A percentile compares a stretch with the other conserved stretches of the same genome.
Evolutionary conservation across 371 early-diverging fungal genomes (phyloP).

Genomic region (Phascolomyces articulosus): DNA sequence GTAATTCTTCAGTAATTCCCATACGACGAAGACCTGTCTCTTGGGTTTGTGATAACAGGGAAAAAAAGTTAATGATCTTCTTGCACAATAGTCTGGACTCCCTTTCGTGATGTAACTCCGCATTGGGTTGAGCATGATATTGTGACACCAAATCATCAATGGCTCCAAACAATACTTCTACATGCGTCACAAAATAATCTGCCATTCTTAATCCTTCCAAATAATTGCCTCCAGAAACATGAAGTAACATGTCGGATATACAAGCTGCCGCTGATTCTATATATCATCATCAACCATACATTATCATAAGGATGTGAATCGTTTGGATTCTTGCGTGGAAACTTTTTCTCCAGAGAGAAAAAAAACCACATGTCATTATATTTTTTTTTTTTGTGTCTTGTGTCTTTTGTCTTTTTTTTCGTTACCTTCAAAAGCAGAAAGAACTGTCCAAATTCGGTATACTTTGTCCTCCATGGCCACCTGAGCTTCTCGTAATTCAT

Average conservation of each 20-base stretch:
- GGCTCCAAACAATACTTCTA: slow-evolving; percentile 90
- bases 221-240: slow-evolving; percentile 86
- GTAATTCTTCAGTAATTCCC: slow-evolving; percentile 88
- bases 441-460: slow-evolving; percentile 82
- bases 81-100: slow-evolving; percentile 93
- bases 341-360: neutral
- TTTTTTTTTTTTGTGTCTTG: neutral
- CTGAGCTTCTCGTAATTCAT: slow-evolving; percentile 54
- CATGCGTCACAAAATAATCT: slow-evolving; percentile 89
- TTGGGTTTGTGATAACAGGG: slow-evolving; percentile 82
- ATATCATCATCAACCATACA: neutral
- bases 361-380: neutral
- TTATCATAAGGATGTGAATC: too few species aligned
- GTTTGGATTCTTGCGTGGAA: neutral
- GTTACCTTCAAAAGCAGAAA: slow-evolving; percentile 76
- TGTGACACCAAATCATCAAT: slow-evolving; percentile 73
- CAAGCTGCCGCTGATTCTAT: slow-evolving; percentile 95
- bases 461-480: slow-evolving; percentile 77
- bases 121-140: slow-evolving; percentile 22
- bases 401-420: too few species aligned
- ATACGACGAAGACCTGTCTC: slow-evolving; percentile 54
- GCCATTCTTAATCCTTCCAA: slow-evolving; percentile 89
- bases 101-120: slow-evolving; percentile 73
- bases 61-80: slow-evolving; percentile 91
- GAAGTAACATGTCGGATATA: slow-evolving; percentile 94